phyloP scores from a whole-genome alignment of 2,329 filamentous ascomycete genomes.

The Alternaria longipes region DNA sequence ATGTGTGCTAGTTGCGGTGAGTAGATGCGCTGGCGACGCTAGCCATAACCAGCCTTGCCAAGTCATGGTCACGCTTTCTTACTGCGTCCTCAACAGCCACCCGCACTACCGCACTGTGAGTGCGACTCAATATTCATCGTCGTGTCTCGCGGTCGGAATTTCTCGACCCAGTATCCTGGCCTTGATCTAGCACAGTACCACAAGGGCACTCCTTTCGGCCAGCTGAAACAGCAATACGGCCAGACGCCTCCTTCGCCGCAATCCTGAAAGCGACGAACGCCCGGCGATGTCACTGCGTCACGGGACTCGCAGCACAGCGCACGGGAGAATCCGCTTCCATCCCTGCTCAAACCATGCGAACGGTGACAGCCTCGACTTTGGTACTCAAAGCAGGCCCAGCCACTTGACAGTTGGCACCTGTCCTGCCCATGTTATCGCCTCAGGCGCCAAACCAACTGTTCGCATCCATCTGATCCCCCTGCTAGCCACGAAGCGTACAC shows the following conservation, averaged over 20 bases:
- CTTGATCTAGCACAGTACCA: constrained; percentile 34
- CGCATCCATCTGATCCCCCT: constrained; percentile 43
- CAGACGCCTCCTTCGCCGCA: constrained; percentile 30
- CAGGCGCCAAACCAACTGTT: constrained; percentile 49
- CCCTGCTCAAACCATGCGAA: constrained; percentile 47
- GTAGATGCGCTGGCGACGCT: constrained; percentile 50
- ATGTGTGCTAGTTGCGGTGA: constrained; percentile 45
- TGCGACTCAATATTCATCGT: constrained; percentile 24
- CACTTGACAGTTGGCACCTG: constrained; percentile 31
- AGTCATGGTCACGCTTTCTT: constrained; percentile 42
- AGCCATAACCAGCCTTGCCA: constrained; percentile 26
- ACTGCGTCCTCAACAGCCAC: constrained; percentile 38
- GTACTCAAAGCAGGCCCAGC: constrained; percentile 30
- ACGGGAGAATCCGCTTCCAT: constrained; percentile 33
- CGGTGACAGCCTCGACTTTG: constrained; percentile 40
- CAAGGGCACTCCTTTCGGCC: constrained; percentile 32
- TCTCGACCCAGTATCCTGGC: constrained; percentile 36
- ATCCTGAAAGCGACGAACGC: constrained; percentile 8
- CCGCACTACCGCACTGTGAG: constrained; percentile 29
- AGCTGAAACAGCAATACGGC: constrained; percentile 43
- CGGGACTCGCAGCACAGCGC: constrained; percentile 37
- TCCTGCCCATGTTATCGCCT: constrained; percentile 36
- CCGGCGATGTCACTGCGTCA: constrained; percentile 30
- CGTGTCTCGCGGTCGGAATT: constrained; percentile 35
- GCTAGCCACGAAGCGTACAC: constrained; percentile 14